A percentile compares a stretch with the other conserved stretches of the same genome.
These are phyloP conservation scores for Citrus glauca DNA, from an alignment of 345 rosid species.

Conservation along the genomic window DNA sequence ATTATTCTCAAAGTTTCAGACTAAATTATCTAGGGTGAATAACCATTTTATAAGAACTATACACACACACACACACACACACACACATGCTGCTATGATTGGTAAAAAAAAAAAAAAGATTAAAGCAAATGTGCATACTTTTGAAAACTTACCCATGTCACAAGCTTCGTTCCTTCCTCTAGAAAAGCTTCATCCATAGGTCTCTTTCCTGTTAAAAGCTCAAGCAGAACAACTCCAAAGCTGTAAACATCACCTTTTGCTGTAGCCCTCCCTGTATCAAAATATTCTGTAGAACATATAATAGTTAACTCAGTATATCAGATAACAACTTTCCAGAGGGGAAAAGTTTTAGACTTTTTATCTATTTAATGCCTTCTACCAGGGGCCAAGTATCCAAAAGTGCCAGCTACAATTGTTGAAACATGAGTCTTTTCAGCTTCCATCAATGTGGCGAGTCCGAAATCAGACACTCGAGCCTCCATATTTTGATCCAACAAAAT, in stretches of 20 bases:
- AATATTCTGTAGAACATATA: constrained; percentile 50
- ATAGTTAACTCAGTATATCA: neutral
- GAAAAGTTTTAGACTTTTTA: neutral
- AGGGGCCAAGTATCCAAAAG: constrained; percentile 87
- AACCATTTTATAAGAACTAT: neutral
- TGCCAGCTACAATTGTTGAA: constrained; percentile 78
- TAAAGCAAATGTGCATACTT: neutral
- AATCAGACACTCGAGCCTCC: constrained; percentile 86
- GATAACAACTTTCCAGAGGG: neutral
- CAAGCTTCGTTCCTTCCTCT: constrained; percentile 89
- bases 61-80: too few relatives aligned
- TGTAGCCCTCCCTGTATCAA: constrained; percentile 77
- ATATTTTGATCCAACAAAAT: constrained; percentile 75
- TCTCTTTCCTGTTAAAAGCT: constrained; percentile 73
- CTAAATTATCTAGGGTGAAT: neutral
- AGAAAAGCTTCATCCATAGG: constrained; percentile 77
- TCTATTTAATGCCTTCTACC: constrained; percentile 29
- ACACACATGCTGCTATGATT: too few relatives aligned
- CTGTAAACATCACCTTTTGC: constrained; percentile 85
- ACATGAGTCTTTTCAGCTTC: constrained; percentile 79
- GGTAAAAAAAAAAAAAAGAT: too few relatives aligned
- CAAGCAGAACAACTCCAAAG: constrained; percentile 76
- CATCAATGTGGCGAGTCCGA: constrained; percentile 82
- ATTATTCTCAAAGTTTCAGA: neutral
- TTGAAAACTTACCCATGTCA: constrained; percentile 60